A percentile compares a stretch with the other conserved stretches of the same genome.
Evolutionary conservation across 2,329 filamentous ascomycete genomes (phyloP).

Genomic region (Neurospora sp.): DNA sequence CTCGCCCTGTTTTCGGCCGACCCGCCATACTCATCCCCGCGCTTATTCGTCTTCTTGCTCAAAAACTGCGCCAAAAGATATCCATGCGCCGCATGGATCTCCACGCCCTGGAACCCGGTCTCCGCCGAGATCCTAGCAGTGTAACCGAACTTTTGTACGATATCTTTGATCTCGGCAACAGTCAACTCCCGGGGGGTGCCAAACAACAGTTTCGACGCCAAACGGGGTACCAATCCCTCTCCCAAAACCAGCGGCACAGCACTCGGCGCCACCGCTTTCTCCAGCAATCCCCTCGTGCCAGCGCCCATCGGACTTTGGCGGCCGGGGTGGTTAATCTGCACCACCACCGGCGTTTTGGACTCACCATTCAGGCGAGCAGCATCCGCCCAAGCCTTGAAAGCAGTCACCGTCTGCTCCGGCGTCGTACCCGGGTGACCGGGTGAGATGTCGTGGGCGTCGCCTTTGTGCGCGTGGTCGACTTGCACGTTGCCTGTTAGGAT

Average conservation of each 20-base stretch:
- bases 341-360: conserved; percentile 45
- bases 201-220: conserved; percentile 29
- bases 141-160: conserved; percentile 41
- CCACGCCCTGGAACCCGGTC: conserved; percentile 35
- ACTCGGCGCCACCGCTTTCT: conserved; percentile 33
- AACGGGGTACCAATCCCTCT: conserved; percentile 23
- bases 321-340: conserved; percentile 54
- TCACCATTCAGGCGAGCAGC: conserved; percentile 17
- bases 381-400: conserved; percentile 33
- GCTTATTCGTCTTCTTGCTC: conserved; percentile 36
- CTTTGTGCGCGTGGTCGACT: conserved; percentile 29
- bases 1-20: conserved; percentile 35
- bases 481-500: conserved; percentile 41
- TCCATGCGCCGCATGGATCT: conserved; percentile 43
- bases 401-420: conserved; percentile 16
- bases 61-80: conserved; percentile 49
- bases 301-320: conserved; percentile 32
- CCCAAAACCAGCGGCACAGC: conserved; percentile 34
- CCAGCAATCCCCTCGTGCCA: conserved; percentile 29
- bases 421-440: conserved; percentile 18
- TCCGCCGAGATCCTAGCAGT: conserved; percentile 37
- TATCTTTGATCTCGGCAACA: conserved; percentile 39
- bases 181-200: conserved; percentile 49
- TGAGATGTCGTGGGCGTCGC: conserved; percentile 25
- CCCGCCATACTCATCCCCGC: conserved; percentile 48